phyloP scores from a whole-genome alignment of 441 rosid genomes.

The Adansonia grandidieri region DNA sequence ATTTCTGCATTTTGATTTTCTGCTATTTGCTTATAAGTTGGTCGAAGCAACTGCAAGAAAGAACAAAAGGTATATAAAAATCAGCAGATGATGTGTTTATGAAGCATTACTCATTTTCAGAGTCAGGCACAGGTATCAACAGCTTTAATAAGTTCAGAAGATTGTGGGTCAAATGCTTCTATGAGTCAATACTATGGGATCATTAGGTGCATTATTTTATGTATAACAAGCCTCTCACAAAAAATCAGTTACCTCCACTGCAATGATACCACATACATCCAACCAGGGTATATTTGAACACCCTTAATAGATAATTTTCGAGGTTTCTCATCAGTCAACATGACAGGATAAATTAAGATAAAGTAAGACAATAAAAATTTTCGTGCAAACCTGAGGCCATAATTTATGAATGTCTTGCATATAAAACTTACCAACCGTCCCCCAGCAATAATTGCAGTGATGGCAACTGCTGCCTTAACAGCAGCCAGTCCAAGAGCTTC shows the following conservation, averaged over 20 bases:
- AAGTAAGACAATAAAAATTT: conserved; percentile 22
- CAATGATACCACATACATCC: not conserved
- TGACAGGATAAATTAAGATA: conserved; percentile 30
- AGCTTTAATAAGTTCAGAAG: not conserved
- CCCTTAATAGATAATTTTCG: not conserved
- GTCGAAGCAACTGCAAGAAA: conserved; percentile 88
- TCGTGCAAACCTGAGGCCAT: conserved; percentile 24
- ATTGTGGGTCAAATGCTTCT: conserved; percentile 2
- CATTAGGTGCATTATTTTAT: not conserved
- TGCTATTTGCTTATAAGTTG: conserved; percentile 96
- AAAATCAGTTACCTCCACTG: not conserved
- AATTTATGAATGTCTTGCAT: conserved; percentile 13
- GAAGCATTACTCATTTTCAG: conserved; percentile 23
- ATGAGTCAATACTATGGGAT: not conserved
- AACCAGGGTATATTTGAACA: conserved; percentile 4
- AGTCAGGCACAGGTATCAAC: not conserved
- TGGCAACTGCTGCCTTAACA: conserved; percentile 93
- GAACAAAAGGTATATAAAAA: conserved; percentile 26
- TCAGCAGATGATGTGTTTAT: conserved; percentile 2
- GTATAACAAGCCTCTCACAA: conserved; percentile 7
- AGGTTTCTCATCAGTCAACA: conserved; percentile 18
- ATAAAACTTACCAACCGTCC: conserved; percentile 85
- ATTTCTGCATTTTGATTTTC: conserved; percentile 99
- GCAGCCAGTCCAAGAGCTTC: conserved; percentile 99
- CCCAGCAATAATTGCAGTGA: conserved; percentile 93